Conservation (phyloP, 345 rosid genomes). For the Moringa oleifera region DNA sequence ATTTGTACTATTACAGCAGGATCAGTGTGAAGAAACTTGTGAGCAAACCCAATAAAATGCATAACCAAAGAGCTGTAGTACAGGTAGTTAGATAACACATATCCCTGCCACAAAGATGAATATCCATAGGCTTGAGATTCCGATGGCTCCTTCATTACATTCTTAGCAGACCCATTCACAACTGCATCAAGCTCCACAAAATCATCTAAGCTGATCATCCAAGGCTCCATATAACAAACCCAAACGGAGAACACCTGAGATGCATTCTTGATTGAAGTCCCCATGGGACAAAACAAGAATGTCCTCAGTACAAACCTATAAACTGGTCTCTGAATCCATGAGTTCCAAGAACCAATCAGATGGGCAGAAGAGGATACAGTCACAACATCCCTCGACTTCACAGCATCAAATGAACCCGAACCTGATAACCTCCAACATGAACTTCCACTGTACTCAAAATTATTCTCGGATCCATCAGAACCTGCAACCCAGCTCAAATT, state of each 20-base stretch:
- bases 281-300: conserved; percentile 72
- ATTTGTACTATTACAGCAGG: conserved; percentile 72
- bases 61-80: conserved; percentile 83
- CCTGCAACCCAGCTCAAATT: conserved; percentile 50
- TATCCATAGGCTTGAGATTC: conserved; percentile 36
- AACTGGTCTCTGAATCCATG: conserved; percentile 64
- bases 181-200: conserved; percentile 54
- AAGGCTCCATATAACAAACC: conserved; percentile 77
- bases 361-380: conserved; percentile 29
- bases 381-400: conserved; percentile 28
- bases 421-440: conserved; percentile 40
- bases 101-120: conserved; percentile 61
- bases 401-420: conserved; percentile 31
- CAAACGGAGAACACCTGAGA: conserved; percentile 80
- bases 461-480: conserved; percentile 32
- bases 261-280: conserved; percentile 70
- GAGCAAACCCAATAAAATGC: conserved; percentile 96
- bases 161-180: conserved; percentile 36
- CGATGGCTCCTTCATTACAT: conserved; percentile 32
- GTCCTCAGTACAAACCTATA: conserved; percentile 78
- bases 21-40: conserved; percentile 90
- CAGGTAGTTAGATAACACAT: conserved; percentile 75
- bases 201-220: conserved; percentile 57
- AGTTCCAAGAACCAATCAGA: conserved; percentile 61
- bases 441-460: conserved; percentile 30